Conservation (phyloP, 768 basidiomycete species). For the Cystofilobasidium ferigula region DNA sequence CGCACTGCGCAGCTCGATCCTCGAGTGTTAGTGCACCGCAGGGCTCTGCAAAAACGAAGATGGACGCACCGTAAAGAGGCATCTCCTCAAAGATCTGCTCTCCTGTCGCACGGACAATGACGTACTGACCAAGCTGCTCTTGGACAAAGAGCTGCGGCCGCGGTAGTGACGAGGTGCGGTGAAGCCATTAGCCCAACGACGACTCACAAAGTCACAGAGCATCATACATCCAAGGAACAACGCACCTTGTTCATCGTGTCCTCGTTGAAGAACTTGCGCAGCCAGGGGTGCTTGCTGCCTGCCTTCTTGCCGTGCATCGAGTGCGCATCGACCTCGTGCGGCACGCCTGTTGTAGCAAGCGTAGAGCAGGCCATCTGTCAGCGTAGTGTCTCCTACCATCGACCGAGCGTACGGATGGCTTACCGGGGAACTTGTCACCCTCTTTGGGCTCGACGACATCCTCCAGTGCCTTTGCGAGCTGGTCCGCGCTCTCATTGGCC, state of each 20-base stretch:
- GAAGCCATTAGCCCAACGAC: background rate
- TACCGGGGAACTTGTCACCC: background rate
- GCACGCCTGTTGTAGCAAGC: background rate
- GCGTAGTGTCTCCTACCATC: background rate
- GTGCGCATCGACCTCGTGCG: constrained; percentile 1
- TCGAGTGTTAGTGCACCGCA: background rate
- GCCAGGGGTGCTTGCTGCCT: background rate
- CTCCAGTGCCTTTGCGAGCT: background rate
- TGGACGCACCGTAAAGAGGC: constrained; percentile 48
- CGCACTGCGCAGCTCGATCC: constrained; percentile 1
- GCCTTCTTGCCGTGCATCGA: background rate
- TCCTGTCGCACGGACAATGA: constrained; percentile 37
- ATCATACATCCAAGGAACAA: no score
- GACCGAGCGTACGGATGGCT: background rate
- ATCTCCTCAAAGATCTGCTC: constrained; percentile 59
- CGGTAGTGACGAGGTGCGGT: background rate
- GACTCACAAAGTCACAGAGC: background rate
- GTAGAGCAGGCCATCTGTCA: background rate
- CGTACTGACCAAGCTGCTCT: constrained; percentile 37
- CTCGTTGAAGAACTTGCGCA: constrained; percentile 18
- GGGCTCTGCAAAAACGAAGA: background rate
- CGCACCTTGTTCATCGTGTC: constrained; percentile 36
- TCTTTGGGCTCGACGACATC: constrained; percentile 1
- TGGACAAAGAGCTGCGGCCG: constrained; percentile 34
- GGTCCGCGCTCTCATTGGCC: background rate